These are phyloP conservation scores for Prinsepia uniflora DNA, from an alignment of 306 rosid species.

Conservation along the genomic window DNA sequence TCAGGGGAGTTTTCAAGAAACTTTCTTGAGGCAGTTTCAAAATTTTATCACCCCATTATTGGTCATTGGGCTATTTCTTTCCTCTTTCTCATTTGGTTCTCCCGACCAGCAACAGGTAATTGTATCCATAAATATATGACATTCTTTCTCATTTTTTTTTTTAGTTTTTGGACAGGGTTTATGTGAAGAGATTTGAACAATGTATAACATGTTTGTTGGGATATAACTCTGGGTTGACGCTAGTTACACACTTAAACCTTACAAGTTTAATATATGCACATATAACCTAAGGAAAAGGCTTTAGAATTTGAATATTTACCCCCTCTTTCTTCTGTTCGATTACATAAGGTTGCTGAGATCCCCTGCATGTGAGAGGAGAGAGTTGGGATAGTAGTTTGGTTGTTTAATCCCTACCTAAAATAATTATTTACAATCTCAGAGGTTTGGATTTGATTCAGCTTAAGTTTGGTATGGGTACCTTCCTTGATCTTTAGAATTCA, in stretches of 20 bases:
- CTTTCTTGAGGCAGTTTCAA: conserved; percentile 53
- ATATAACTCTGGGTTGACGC: neutral
- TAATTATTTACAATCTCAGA: neutral
- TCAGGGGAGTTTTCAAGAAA: conserved; percentile 49
- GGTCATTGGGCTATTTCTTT: conserved; percentile 52
- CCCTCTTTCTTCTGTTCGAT: neutral
- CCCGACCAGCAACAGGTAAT: conserved; percentile 73
- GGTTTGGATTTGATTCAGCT: neutral
- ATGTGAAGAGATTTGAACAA: neutral
- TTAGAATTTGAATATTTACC: neutral
- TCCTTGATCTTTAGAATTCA: neutral
- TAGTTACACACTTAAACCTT: too few species aligned
- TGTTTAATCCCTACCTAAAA: neutral
- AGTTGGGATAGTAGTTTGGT: neutral
- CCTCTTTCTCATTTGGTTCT: conserved; percentile 53
- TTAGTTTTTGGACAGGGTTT: neutral
- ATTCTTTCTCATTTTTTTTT: neutral
- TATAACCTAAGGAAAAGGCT: neutral
- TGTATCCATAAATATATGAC: neutral
- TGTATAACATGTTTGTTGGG: neutral
- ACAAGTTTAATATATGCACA: neutral
- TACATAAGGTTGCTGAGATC: neutral
- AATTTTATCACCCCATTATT: conserved; percentile 51
- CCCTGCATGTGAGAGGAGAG: neutral
- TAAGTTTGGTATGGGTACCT: neutral